phyloP scores from a whole-genome alignment of 495 filamentous ascomycete genomes.

The Aspergillus ostianus region DNA sequence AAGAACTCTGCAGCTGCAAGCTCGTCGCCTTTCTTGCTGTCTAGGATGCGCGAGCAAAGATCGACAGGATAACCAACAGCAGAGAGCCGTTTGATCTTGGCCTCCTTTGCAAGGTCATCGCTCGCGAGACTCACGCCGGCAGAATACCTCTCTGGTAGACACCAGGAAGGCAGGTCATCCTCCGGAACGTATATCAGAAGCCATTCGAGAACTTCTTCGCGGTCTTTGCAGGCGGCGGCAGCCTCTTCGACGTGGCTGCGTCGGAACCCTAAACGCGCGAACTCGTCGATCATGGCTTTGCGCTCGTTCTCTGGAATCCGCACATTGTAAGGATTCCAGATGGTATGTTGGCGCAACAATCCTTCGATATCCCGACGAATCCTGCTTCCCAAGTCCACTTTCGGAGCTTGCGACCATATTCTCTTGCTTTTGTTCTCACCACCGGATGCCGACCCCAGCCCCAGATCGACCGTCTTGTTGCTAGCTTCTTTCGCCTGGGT shows the following conservation, averaged over 20 bases:
- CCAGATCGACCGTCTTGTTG: slow-evolving; percentile 27
- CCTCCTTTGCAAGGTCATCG: slow-evolving; percentile 74
- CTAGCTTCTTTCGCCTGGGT: slow-evolving; percentile 56
- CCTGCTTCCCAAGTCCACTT: slow-evolving; percentile 85
- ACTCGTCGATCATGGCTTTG: slow-evolving; percentile 65
- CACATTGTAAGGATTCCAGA: slow-evolving; percentile 82
- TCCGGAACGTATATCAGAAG: slow-evolving; percentile 94
- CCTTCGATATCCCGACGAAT: slow-evolving; percentile 75
- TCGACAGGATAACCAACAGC: slow-evolving; percentile 81
- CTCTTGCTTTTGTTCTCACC: slow-evolving; percentile 44
- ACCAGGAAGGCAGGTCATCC: slow-evolving; percentile 88
- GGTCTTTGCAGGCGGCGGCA: slow-evolving; percentile 78
- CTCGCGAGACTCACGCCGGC: slow-evolving; percentile 83
- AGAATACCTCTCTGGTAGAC: slow-evolving; percentile 83
- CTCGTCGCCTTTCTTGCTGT: slow-evolving; percentile 68
- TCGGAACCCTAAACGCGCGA: slow-evolving; percentile 76
- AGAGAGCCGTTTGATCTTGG: slow-evolving; percentile 75
- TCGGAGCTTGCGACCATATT: slow-evolving; percentile 82
- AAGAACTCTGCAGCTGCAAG: slow-evolving; percentile 73
- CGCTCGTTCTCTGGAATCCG: slow-evolving; percentile 58
- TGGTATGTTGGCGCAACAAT: slow-evolving; percentile 67
- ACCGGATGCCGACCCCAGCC: slow-evolving; percentile 27
- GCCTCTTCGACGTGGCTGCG: slow-evolving; percentile 88
- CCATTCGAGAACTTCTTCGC: slow-evolving; percentile 92
- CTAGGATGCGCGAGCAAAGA: slow-evolving; percentile 72